A percentile compares a stretch with the other conserved stretches of the same genome.
These are phyloP conservation scores for Arctium lappa DNA, from an alignment of 129 eudicot species.

Conservation along the genomic window DNA sequence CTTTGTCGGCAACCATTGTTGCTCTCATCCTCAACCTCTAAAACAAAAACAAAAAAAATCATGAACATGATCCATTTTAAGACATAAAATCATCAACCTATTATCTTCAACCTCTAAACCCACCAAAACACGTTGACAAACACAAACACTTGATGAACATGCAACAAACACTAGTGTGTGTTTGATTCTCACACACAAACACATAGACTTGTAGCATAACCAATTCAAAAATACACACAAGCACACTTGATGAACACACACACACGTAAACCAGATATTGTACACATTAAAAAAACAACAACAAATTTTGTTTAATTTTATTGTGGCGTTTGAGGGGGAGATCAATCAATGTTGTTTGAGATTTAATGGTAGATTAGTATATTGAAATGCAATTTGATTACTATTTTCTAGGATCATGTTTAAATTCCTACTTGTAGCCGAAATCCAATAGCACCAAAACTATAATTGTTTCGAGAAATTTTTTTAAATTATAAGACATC, in stretches of 20 bases:
- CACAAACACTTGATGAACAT: not conserved
- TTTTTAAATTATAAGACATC: conserved; percentile 47
- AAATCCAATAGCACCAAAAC: conserved; percentile 40
- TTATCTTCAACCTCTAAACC: not conserved
- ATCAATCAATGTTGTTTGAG: no score
- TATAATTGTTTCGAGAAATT: conserved; percentile 35
- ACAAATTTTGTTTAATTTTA: not conserved
- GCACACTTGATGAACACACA: not conserved
- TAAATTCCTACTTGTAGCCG: conserved; percentile 42
- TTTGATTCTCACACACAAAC: not conserved
- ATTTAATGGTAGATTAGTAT: conserved; percentile 53
- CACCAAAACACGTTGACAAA: not conserved
- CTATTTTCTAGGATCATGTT: conserved; percentile 2
- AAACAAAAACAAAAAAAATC: no score
- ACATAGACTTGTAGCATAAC: not conserved
- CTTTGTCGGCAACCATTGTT: not conserved
- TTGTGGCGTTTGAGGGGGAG: not conserved
- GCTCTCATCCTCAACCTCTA: not conserved
- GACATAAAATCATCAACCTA: not conserved
- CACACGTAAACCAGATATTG: no score
- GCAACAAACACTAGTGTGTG: not conserved
- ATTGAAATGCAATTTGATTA: conserved; percentile 45
- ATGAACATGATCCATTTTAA: not conserved
- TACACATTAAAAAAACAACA: no score
- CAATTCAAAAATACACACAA: not conserved